phyloP scores from a whole-genome alignment of 2,329 filamentous ascomycete species.

The Colletotrichum tamarilloi region DNA sequence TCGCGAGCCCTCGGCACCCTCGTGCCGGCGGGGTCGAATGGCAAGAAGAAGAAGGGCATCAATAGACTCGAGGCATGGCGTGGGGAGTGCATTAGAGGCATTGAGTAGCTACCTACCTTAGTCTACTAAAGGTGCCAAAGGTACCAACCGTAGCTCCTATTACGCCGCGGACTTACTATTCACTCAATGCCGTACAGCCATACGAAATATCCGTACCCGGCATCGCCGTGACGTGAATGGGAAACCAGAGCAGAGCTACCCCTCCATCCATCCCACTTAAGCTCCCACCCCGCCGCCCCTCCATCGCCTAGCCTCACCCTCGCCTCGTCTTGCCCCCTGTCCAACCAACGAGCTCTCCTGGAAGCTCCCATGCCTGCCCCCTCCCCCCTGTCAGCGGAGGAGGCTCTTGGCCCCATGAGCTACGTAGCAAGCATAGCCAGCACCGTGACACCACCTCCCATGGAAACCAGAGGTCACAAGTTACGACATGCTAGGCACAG shows the following conservation, averaged over 20 bases:
- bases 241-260: not conserved
- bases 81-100: not conserved
- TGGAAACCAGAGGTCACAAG: not conserved
- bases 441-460: not conserved
- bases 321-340: not conserved
- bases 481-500: not conserved
- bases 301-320: not conserved
- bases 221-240: not conserved
- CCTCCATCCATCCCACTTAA: slow-evolving; percentile 34
- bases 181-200: not conserved
- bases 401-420: slow-evolving; percentile 18
- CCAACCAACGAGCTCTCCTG: slow-evolving; percentile 10
- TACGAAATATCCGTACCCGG: not conserved
- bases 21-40: slow-evolving; percentile 28
- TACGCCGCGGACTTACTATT: not conserved
- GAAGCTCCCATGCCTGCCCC: not conserved
- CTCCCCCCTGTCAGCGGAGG: not conserved
- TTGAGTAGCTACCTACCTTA: not conserved
- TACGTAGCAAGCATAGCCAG: not conserved
- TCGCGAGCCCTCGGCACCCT: slow-evolving; percentile 29
- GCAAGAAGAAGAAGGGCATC: not conserved
- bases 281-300: slow-evolving; percentile 1
- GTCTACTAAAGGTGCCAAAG: too few relatives aligned
- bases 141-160: not conserved
- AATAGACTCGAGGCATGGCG: not conserved